A percentile compares a stretch with the other conserved stretches of the same genome.
These are phyloP conservation scores for Ampelomyces quisqualis DNA, from an alignment of 2,329 filamentous ascomycete species.

Conservation along the genomic window DNA sequence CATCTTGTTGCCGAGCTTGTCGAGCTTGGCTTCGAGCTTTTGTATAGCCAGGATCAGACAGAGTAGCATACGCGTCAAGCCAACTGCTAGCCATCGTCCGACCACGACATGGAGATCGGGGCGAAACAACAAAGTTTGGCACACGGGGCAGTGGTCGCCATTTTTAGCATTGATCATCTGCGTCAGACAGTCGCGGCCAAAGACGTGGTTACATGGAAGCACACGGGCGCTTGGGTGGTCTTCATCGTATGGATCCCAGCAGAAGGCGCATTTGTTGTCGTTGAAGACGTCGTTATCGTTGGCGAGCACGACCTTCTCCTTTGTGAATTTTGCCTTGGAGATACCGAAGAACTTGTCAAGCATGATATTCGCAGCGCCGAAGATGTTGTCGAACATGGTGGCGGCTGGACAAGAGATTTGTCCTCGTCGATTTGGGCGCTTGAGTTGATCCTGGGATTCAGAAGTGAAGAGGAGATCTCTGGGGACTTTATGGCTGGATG, in stretches of 20 bases:
- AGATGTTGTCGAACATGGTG: neutral
- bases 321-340: constrained; percentile 8
- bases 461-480: too few relatives aligned
- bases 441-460: too few relatives aligned
- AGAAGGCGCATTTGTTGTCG: constrained; percentile 14
- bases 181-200: constrained; percentile 11
- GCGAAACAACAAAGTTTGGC: constrained; percentile 4
- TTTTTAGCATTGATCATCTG: constrained; percentile 4
- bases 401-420: too few relatives aligned
- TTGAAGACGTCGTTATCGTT: constrained; percentile 13
- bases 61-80: neutral
- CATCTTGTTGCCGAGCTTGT: too few relatives aligned
- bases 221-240: constrained; percentile 13
- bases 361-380: too few relatives aligned
- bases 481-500: too few relatives aligned
- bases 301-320: constrained; percentile 10
- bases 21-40: too few relatives aligned
- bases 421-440: too few relatives aligned
- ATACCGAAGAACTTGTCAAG: constrained; percentile 1
- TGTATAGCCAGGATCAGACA: neutral
- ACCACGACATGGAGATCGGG: neutral
- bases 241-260: constrained; percentile 15
- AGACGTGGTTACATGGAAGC: constrained; percentile 18
- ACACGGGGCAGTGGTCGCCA: constrained; percentile 14
- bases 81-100: neutral